Evolutionary conservation across 1,139 yeast genomes (phyloP), one percentile per base, ranked within the genome.

Genomic region (Suhomyces panamericanus): DNA sequence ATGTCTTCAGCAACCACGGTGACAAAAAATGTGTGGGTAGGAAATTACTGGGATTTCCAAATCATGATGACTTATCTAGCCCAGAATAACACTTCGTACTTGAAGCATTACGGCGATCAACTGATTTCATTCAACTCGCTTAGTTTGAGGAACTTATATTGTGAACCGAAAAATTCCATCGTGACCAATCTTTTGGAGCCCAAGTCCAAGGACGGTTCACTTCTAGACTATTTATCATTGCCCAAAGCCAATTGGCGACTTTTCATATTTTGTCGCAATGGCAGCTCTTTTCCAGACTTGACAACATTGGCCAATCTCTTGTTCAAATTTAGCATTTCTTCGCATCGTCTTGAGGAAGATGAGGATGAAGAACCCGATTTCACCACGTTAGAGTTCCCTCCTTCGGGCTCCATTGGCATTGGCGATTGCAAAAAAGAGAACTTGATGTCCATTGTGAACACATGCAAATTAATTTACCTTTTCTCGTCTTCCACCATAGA

Each of bases 1-100:
- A 87, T 91, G 93, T 85, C 96, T 0, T 73, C 88, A 2, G 95
- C 96, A 0, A 78, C 95, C 0, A 73, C 70, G 14, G 67, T 87
- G 3, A 64, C 68, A 13, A 63, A 69, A 1, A 73, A 78, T 37
- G 79, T 90, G 4, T 91, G 91, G 91, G 73, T 85, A 39, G 98
- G 98, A 1, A 91, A 90, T 57, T 70, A 81, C 1, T 72, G 77
- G 78, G 78, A 75, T 52, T 67, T 66, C 50, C 75, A 73, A 49
- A 61, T 66, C 12, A 66, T 68, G 67, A 48, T 66, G 47, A 60
- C 60, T 14, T 58, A 63, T 42, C 56, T 69, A n/a, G 42, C 38
- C n/a, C 52, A 49, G 10, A 40, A 45, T 29, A 50, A 52, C 33
- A 32, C 26, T 7, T 44, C 50, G 11, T 52, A 52, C 31, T 38